Evolutionary conservation across 2,329 filamentous ascomycete species (phyloP).

Genomic region (Penicillium paneum): DNA sequence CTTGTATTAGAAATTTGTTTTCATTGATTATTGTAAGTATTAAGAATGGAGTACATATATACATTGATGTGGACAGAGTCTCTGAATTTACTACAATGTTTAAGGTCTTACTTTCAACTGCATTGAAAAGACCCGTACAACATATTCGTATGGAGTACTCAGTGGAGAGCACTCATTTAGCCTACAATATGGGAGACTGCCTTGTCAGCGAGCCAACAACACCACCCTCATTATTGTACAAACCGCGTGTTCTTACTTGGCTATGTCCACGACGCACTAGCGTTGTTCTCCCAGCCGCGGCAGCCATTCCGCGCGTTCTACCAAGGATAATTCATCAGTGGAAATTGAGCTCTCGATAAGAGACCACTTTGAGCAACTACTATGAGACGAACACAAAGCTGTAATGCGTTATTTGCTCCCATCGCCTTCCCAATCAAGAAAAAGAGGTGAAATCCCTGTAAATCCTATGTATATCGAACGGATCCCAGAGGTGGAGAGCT

Average conservation of each 20-base stretch:
- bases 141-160: not conserved
- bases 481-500: not conserved
- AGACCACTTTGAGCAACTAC: not conserved
- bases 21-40: not conserved
- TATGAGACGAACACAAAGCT: not conserved
- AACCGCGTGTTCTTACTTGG: not conserved
- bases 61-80: not conserved
- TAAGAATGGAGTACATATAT: not conserved
- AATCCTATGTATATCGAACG: not conserved
- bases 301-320: not conserved
- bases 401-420: not conserved
- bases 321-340: not conserved
- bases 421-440: not conserved
- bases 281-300: not conserved
- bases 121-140: not conserved
- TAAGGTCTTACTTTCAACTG: not conserved
- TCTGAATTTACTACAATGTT: not conserved
- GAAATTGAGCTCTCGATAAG: not conserved
- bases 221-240: not conserved
- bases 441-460: not conserved
- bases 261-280: not conserved
- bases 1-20: not conserved
- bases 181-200: not conserved
- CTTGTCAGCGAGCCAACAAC: not conserved
- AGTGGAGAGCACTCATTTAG: not conserved